A percentile compares a stretch with the other conserved stretches of the same genome.
phyloP scores from a whole-genome alignment of 2,329 filamentous ascomycete species.

The Dendrostoma leiphaemia region DNA sequence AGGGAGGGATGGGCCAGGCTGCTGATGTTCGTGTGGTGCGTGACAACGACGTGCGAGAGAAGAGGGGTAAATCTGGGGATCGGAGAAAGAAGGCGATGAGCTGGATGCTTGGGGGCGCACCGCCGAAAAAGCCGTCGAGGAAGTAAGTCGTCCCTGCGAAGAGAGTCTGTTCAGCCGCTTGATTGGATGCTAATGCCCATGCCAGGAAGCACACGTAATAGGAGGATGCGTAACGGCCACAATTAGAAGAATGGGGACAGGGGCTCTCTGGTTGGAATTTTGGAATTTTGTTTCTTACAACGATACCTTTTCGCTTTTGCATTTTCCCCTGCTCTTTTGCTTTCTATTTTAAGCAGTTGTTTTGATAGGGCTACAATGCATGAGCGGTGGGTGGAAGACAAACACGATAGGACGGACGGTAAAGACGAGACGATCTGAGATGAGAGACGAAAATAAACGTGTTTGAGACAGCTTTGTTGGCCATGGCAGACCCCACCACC shows the following conservation, averaged over 20 bases:
- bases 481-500: background rate
- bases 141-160: constrained; percentile 29
- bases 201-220: background rate
- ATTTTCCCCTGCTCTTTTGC: background rate
- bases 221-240: background rate
- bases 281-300: background rate
- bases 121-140: constrained; percentile 26
- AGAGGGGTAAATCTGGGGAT: constrained; percentile 23
- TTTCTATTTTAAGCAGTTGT: background rate
- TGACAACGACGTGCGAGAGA: constrained; percentile 26
- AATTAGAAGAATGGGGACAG: background rate
- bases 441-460: background rate
- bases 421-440: background rate
- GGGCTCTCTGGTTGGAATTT: background rate
- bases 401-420: background rate
- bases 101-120: constrained; percentile 22
- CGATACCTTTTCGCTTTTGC: constrained; percentile 8
- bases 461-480: background rate
- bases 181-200: background rate
- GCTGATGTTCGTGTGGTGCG: constrained; percentile 23
- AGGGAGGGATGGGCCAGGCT: background rate
- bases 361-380: background rate
- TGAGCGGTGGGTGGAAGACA: background rate
- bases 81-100: constrained; percentile 3
- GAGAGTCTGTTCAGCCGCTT: no score